Evolutionary conservation across 345 rosid species (phyloP), one percentile per base, ranked within the genome.

Genomic region (Noccaea bulbosa): DNA sequence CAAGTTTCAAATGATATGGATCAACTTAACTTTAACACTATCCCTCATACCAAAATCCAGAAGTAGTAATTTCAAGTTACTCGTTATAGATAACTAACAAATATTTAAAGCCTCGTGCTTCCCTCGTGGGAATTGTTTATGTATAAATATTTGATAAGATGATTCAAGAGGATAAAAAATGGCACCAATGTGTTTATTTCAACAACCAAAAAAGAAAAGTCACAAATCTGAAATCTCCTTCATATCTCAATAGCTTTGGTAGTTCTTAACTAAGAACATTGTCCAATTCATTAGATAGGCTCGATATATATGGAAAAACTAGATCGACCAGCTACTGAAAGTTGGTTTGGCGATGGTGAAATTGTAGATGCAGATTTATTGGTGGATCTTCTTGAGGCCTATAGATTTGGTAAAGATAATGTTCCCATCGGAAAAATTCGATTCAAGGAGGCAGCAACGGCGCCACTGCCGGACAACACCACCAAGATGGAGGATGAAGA

Each of bases 111-210:
- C 38, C 67, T 67, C 72, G 72, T 74, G 78, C 78, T 58, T 74
- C 68, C 61, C 78, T 59, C 78, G 73, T 74, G 72, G 72, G 54
- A 14, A 48, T 66, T 66, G 2, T 65, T 64, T 65, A 48, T 65
- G 22, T 12, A 8, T 47, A 27, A 49, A 56, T 33, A 35, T 48
- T 32, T 27, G 30, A 24, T 22, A 14, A 65, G 11, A 48, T 47
- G 17, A 41, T 41, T 56, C 0, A 40, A 27, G 37, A 6, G 5
- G 10, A 46, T 12, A n/a, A 50, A 43, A 50, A 50, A 41, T 44
- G 30, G 30, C 52, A 44, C 39, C 45, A 10, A 6, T 61, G n/a
- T 11, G 4, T 10, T 56, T 34, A 6, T 1, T 24, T 24, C 8
- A 43, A 43, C 47, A 43, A 43, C 47, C 33, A 1, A 55, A 22